Evolutionary conservation across 176 grass and related monocot species (phyloP), one percentile per base, ranked within the genome.

Genomic region (Carex littledalei): DNA sequence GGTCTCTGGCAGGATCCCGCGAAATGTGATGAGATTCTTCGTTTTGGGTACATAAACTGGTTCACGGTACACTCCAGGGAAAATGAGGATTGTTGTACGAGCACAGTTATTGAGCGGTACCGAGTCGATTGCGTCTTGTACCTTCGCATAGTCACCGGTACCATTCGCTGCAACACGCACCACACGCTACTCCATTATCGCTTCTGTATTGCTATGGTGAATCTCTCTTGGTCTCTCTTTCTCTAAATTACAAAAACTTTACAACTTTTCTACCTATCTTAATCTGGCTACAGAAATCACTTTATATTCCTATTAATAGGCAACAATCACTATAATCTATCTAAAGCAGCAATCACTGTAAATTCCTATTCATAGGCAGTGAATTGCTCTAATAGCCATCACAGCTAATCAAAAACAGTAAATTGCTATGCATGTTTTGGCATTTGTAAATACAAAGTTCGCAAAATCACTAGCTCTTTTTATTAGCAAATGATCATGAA

Each of bases 31-130:
- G 88, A 95, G 62, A 85, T 92, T 94, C 88, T 87, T 95, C 32
- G 90, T 95, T 88, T 98, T 95, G 66, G 93, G 91, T 47, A 98
- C 81, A 85, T 95, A 92, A n/a, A 98, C 90, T 39, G 96, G 87
- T 87, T 94, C 91, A 75, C 87, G 89, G 61, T 98, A 98, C 17
- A 89, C 68, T 62, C 91, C 92, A 7, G 89, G 90, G 11, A 81
- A 84, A 34, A 98, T 83, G 76, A 88, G 88, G 75, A 95, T 95
- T 73, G 92, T 88, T 72, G 92, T 91, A 17, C 96, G 87, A 84
- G 45, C 81, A 53, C 80, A 31, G 85, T 98, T 98, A 43, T 88
- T 88, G 21, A 94, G 80, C 52, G 93, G 96, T 86, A 98, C 91
- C 3, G 93, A 88, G 59, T 98, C 88, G 20, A 98, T 85, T 13